Evolutionary conservation across 129 eudicot species (phyloP), one percentile per base, ranked within the genome.

Genomic region (Pseudognaphalium luteoalbum): DNA sequence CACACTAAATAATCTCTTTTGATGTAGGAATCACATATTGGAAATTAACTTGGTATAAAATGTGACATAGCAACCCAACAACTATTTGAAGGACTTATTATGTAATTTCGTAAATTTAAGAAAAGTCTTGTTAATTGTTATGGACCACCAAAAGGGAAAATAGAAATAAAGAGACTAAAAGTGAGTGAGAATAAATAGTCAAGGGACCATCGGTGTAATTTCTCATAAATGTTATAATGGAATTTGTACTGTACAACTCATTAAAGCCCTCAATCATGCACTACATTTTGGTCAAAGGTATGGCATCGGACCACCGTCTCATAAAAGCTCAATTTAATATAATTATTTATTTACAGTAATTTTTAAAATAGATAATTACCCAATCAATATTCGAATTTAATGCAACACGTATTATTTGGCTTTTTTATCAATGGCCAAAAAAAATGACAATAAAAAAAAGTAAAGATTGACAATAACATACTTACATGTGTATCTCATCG

Each of bases 261-360:
- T 72, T 72, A 56, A 72, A 56, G 66, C 51, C 19, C 11, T 72
- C 54, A 56, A 72, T 72, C 76, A 72, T 72, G 73, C 60, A 69
- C 15, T 7, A 19, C 61, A n/a, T 56, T 47, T 54, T 56, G 66
- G 76, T 72, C 66, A 72, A 72, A 35, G 50, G 66, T 54, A 32
- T 54, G 70, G 66, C 33, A 33, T 16, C n/a, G 76, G 66, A 72
- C 76, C 76, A 30, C 76, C 76, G 30, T 71, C 76, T 17, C 25
- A 54, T 54, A 32, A 72, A 72, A 30, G 64, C 16, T 29, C 47
- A 65, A 34, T 65, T 30, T n/a, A 33, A 7, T 30, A 7, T 30
- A 70, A 25, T 25, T 19, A 4, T 30, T 29, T 32, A 32, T 32
- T 32, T 32, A 32, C 3, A 1, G 1, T n/a, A 25, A 0, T 25